Evolutionary conservation across 805 yeast genomes (phyloP).

Genomic region (Kluyveromyces aestuarii): DNA sequence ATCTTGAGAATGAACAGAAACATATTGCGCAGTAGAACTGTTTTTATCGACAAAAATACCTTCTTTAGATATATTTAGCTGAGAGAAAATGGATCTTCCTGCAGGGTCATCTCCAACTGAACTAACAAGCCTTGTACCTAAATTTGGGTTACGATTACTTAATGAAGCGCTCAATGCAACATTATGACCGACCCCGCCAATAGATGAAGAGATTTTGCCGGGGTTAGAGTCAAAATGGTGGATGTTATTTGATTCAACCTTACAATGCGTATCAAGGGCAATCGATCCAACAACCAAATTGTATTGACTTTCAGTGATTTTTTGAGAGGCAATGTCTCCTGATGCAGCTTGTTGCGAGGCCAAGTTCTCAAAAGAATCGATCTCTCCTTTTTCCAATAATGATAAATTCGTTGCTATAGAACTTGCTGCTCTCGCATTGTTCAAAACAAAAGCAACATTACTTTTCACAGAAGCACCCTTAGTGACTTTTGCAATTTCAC

Average conservation of each 20-base stretch:
- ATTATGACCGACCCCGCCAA: constrained; percentile 85
- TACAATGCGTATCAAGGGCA: constrained; percentile 64
- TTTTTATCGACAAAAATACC: constrained; percentile 8
- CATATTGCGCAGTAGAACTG: constrained; percentile 57
- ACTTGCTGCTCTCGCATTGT: constrained; percentile 65
- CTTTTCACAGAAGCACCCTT: constrained; percentile 60
- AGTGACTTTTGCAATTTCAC: constrained; percentile 57
- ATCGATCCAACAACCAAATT: constrained; percentile 61
- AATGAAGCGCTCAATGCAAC: constrained; percentile 56
- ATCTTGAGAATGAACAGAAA: constrained; percentile 49
- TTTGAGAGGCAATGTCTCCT: background rate
- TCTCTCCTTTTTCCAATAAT: constrained; percentile 12
- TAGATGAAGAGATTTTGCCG: constrained; percentile 42
- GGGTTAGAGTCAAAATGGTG: constrained; percentile 62
- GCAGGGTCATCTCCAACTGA: constrained; percentile 52
- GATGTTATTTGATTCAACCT: constrained; percentile 27
- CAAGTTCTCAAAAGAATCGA: background rate
- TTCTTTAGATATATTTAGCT: constrained; percentile 27
- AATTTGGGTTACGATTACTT: constrained; percentile 13
- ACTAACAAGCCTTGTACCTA: constrained; percentile 40
- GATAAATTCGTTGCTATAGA: constrained; percentile 51
- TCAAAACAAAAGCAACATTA: constrained; percentile 66
- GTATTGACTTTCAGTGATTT: constrained; percentile 3
- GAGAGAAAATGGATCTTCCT: constrained; percentile 34
- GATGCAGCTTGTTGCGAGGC: background rate